A percentile compares a stretch with the other conserved stretches of the same genome.
These are phyloP conservation scores for Fusarium heterosporum DNA, from an alignment of 2,329 filamentous ascomycete genomes.

Conservation along the genomic window DNA sequence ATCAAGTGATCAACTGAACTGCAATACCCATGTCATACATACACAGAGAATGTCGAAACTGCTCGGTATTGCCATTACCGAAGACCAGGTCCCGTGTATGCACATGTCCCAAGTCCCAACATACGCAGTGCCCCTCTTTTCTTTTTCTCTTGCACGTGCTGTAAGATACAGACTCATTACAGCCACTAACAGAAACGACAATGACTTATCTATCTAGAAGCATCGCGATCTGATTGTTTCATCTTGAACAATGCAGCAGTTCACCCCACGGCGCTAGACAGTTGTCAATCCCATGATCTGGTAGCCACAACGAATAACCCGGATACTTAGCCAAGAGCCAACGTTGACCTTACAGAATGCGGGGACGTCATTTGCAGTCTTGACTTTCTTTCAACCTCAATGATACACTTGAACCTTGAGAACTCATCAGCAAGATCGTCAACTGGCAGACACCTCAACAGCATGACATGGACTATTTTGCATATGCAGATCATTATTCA, in stretches of 20 bases:
- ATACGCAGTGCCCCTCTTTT: background rate
- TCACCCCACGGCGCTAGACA: conserved; percentile 35
- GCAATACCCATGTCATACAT: conserved; percentile 20
- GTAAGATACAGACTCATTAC: background rate
- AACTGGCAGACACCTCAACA: background rate
- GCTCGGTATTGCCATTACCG: background rate
- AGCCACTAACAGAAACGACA: background rate
- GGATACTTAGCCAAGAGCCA: conserved; percentile 6
- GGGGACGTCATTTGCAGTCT: conserved; percentile 13
- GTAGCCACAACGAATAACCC: conserved; percentile 19
- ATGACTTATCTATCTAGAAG: background rate
- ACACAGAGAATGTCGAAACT: background rate
- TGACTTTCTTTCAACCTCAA: background rate
- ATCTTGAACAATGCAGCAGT: background rate
- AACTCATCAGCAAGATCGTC: background rate
- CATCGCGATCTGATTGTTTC: conserved; percentile 17
- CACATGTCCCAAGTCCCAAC: background rate
- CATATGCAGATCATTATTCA: conserved; percentile 44
- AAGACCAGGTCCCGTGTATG: background rate
- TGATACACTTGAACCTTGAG: background rate
- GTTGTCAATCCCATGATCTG: conserved; percentile 39
- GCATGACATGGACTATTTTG: conserved; percentile 12
- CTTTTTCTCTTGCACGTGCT: too few species aligned
- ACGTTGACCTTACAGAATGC: conserved; percentile 21
- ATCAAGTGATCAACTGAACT: conserved; percentile 38